Base-by-base conservation (phyloP, 768 basidiomycete genomes). In the Mycena epipterygia region DNA sequence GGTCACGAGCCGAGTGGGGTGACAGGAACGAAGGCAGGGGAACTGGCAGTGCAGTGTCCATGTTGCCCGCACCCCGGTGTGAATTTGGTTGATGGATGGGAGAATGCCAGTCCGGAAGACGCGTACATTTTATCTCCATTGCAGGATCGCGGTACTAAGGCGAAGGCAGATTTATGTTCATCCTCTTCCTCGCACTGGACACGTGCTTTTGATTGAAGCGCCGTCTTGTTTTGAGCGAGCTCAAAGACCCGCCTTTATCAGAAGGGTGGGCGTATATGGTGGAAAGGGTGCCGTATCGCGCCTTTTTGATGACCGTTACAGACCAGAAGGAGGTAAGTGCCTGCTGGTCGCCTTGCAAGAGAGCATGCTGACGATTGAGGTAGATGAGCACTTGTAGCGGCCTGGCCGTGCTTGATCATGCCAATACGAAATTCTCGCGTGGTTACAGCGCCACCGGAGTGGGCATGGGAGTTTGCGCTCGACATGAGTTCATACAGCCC, bases 391-490 rank as follows among this genome's bases (percentile, higher is more conserved):
- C 70, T 13, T 79, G 75, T 56, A 76, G 66, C 12, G 76, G 74
- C 5, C 75, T 77, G 30, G 71, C 72, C 3, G 75, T 76, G 13
- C 69, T 64, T 64, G 73, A 67, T 52, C 37, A 49, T 14, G 60
- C 60, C 8, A 62, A 62, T 19, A 62, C 60, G 2, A 62, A 68
- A 25, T 73, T 64, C 16, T 73, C 75, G 0, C 76, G 71, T 16
- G 77, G 80, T 2, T 62, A 79, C 3, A 72, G 67, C 8, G 29
- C 66, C 8, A 79, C 76, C 16, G 79, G 79, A 1, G 65, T 77
- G 2, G 75, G 66, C 11, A 49, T 68, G 37, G 68, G 68, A 27
- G 70, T 74, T 25, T 80, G 80, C 48, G 72, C 76, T 3, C 65
- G 70, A 3, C 77, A 79, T 49, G 71, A 77, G 23, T 30, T 78